These are phyloP conservation scores for Candida quercuum DNA, from an alignment of 805 yeast species.

Conservation along the genomic window DNA sequence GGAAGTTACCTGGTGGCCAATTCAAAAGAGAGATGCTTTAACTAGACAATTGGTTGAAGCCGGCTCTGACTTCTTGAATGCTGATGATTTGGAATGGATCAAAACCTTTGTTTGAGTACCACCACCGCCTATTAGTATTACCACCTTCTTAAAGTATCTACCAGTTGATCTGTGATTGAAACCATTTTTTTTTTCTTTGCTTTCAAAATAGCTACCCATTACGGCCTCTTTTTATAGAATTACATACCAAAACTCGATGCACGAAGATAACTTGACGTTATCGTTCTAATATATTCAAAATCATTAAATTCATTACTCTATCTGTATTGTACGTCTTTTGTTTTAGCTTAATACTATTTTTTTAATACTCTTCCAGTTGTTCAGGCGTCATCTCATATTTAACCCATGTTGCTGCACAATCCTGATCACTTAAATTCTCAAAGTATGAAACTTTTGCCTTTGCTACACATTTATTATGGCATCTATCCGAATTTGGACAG, in stretches of 20 bases:
- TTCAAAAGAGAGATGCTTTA: constrained; percentile 35
- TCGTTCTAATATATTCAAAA: no score
- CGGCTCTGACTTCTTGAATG: constrained; percentile 59
- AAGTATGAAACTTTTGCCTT: constrained; percentile 54
- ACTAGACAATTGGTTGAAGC: constrained; percentile 44
- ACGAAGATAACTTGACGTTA: no score
- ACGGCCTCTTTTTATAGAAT: no score
- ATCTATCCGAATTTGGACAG: constrained; percentile 60
- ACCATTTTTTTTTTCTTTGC: no score
- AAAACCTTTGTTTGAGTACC: constrained; percentile 11
- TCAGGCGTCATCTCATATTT: constrained; percentile 33
- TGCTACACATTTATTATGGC: constrained; percentile 41
- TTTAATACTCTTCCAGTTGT: constrained; percentile 21
- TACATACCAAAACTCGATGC: no score
- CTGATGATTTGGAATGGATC: constrained; percentile 51
- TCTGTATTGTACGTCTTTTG: no score
- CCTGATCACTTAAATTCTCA: constrained; percentile 53
- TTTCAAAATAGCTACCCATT: no score
- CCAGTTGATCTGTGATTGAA: no score
- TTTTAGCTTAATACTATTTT: no score
- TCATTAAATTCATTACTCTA: neutral
- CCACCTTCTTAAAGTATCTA: no score
- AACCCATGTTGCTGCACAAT: constrained; percentile 74
- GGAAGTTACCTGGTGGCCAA: constrained; percentile 75
- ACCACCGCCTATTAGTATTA: neutral